Base-by-base conservation (phyloP, 257 asterid species). In the Solanum arcanum region DNA sequence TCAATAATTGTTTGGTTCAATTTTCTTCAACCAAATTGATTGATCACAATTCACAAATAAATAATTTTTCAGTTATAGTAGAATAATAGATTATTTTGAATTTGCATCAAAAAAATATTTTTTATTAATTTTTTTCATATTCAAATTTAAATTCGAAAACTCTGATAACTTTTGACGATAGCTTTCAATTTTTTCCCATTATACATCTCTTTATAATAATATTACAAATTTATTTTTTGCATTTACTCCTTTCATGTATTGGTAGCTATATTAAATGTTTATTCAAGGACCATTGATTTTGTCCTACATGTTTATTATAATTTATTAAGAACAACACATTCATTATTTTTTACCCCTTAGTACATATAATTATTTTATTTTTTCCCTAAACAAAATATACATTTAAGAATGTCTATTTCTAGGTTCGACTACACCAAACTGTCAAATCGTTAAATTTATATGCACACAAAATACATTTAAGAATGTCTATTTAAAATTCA, bases 61-160 rank as follows among this genome's bases (percentile, higher is more conserved):
- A 10, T 11, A 23, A 49, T 15, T 49, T 15, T 49, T 49, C 9
- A 49, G 9, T 15, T 14, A 1, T 15, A 5, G 3, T 49, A 5
- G 66, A 59, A 12, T 8, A 12, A 20, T 59, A 12, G 0, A 20
- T 12, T 5, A 49, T 15, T 49, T 49, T 1, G 9, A 15, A 15
- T 49, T 49, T 1, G 3, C 1, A 0, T 15, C 1, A 3, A 0
- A 16, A 52, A 52, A 15, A 49, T 9, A 49, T 1, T 15, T 0
- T 49, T 0, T 15, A 5, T 49, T 49, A 2, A 2, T 52, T 6
- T 2, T 52, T 52, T 6, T 52, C 1, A 52, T 52, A 16, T 16
- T 0, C 10, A 52, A 16, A 52, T 0, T 52, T 1, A 52, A 52
- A 52, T 16, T 52, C 0, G 0, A 52, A 0, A 16, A 2, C 0